Evolutionary conservation across 1,284 basidiomycete genomes (phyloP).

Genomic region (Vanrija sp.): DNA sequence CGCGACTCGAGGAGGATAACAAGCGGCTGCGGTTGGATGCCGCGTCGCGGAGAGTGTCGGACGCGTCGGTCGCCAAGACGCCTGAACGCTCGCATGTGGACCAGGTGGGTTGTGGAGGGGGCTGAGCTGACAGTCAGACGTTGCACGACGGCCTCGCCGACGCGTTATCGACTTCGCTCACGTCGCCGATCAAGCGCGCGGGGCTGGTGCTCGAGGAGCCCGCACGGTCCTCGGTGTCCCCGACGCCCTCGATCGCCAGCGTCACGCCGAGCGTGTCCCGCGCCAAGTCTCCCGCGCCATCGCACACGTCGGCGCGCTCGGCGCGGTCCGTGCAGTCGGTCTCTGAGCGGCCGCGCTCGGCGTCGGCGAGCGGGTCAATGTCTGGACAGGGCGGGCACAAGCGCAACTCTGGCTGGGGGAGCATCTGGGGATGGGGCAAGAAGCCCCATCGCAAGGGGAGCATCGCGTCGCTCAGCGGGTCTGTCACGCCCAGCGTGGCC

Average conservation of each 20-base stretch:
- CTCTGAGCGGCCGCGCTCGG: not conserved
- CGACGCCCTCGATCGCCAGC: too few relatives aligned
- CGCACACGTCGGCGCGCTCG: constrained; percentile 2
- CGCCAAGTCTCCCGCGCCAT: constrained; percentile 1
- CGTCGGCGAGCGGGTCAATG: not conserved
- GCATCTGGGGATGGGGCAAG: constrained; percentile 16
- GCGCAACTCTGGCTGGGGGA: not conserved
- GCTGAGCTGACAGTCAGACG: not conserved
- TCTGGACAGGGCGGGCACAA: not conserved
- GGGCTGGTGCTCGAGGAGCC: too few relatives aligned
- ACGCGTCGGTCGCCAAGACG: not conserved
- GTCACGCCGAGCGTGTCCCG: not conserved
- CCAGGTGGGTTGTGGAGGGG: not conserved
- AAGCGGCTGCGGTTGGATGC: constrained; percentile 13
- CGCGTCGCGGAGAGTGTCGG: not conserved
- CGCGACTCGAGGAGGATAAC: constrained; percentile 36
- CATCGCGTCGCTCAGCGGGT: constrained; percentile 1
- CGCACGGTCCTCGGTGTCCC: too few relatives aligned
- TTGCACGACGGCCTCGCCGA: constrained; percentile 15
- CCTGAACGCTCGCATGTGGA: not conserved
- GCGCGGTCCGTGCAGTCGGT: too few relatives aligned
- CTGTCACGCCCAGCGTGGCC: not conserved
- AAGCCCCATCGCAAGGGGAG: constrained; percentile 7
- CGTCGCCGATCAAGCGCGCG: constrained; percentile 4
- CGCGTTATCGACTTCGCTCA: constrained; percentile 12